Percentiles rank a stretch among this genome's conserved stretches.
Evolutionary conservation across 495 filamentous ascomycete species (phyloP).

Genomic region (Cairneyella variabilis): DNA sequence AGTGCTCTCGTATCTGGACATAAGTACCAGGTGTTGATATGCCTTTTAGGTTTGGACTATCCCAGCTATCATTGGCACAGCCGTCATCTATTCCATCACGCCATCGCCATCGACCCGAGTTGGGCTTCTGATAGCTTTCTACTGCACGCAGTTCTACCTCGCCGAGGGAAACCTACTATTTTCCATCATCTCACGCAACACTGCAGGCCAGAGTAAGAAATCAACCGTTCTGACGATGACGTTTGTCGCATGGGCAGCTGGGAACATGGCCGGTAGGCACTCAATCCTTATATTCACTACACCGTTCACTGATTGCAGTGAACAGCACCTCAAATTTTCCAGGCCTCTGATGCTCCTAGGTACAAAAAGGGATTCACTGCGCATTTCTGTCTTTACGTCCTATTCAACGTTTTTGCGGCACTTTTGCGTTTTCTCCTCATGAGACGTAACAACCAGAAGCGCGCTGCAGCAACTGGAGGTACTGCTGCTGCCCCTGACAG

Average conservation of each 20-base stretch:
- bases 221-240: slow-evolving; percentile 13
- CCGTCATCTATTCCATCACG: slow-evolving; percentile 13
- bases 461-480: slow-evolving; percentile 28
- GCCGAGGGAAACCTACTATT: slow-evolving; percentile 19
- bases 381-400: slow-evolving; percentile 59
- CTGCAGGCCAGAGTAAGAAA: slow-evolving; percentile 21
- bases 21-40: too few relatives aligned
- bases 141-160: slow-evolving; percentile 20
- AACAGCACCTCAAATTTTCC: slow-evolving; percentile 18
- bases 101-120: slow-evolving; percentile 34
- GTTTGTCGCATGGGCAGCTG: slow-evolving; percentile 16
- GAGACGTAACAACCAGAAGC: slow-evolving; percentile 56
- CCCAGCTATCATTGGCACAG: slow-evolving; percentile 15
- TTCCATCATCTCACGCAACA: slow-evolving; percentile 17
- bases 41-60: too few relatives aligned
- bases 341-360: slow-evolving; percentile 35
- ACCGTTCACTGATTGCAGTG: too few relatives aligned
- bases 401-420: slow-evolving; percentile 49
- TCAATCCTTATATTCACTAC: too few relatives aligned
- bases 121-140: slow-evolving; percentile 18
- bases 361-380: slow-evolving; percentile 66
- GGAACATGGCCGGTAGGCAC: slow-evolving; percentile 7
- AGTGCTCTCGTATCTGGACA: too few relatives aligned
- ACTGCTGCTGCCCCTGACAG: slow-evolving; percentile 36
- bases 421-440: slow-evolving; percentile 60